A percentile compares a stretch with the other conserved stretches of the same genome.
Conservation (phyloP, 2,329 filamentous ascomycete species). For the Nothophaeocryptopus gaeumannii region DNA sequence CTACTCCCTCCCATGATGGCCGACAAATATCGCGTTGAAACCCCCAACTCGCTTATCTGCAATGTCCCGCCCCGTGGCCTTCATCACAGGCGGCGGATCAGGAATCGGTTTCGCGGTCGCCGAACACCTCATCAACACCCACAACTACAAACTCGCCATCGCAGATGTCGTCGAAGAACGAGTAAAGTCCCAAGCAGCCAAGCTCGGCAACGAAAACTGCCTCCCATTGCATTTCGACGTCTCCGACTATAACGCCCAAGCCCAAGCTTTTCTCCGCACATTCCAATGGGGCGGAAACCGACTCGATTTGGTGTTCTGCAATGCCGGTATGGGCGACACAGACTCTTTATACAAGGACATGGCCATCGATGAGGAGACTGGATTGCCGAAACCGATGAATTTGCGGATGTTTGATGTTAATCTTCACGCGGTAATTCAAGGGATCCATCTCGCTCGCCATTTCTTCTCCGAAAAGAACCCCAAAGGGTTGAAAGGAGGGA, state of each 20-base stretch:
- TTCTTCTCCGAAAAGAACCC: constrained; percentile 39
- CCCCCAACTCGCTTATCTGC: too few relatives aligned
- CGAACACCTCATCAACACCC: constrained; percentile 23
- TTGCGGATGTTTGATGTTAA: constrained; percentile 42
- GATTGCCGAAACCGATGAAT: constrained; percentile 36
- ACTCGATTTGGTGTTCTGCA: constrained; percentile 43
- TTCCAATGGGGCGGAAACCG: constrained; percentile 42
- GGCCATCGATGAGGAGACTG: constrained; percentile 25
- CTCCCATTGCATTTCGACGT: constrained; percentile 35
- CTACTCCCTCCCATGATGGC: too few relatives aligned
- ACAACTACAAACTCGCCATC: constrained; percentile 24
- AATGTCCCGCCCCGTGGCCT: constrained; percentile 13
- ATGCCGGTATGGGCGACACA: constrained; percentile 44
- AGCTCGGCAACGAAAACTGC: constrained; percentile 20
- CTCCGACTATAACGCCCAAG: constrained; percentile 39
- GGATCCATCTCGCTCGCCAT: constrained; percentile 43
- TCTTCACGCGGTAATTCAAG: constrained; percentile 42
- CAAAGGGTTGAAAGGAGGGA: constrained; percentile 33
- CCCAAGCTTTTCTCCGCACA: constrained; percentile 39
- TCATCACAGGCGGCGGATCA: constrained; percentile 24
- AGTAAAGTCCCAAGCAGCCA: constrained; percentile 12
- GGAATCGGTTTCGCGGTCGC: constrained; percentile 27
- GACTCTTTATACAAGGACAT: constrained; percentile 40
- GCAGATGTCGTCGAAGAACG: constrained; percentile 19
- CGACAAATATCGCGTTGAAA: too few relatives aligned